A percentile compares a stretch with the other conserved stretches of the same genome.
These are phyloP conservation scores for Suhomyces canberraensis DNA, from an alignment of 805 yeast genomes.

Conservation along the genomic window DNA sequence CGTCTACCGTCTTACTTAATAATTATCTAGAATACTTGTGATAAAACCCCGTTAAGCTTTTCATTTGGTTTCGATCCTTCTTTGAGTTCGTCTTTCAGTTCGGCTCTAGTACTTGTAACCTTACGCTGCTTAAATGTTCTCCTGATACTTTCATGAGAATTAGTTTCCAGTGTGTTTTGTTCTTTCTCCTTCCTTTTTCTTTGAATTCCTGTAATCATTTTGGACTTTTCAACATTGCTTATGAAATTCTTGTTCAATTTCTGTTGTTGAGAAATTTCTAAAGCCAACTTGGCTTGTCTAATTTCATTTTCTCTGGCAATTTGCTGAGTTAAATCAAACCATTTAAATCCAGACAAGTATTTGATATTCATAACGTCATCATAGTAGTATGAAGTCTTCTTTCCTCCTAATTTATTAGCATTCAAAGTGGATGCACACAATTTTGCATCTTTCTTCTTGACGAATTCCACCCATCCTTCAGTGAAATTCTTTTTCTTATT, in stretches of 20 bases:
- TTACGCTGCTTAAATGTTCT: conserved; percentile 70
- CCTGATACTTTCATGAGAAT: conserved; percentile 32
- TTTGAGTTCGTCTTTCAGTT: conserved; percentile 50
- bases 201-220: conserved; percentile 69
- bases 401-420: conserved; percentile 89
- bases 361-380: conserved; percentile 92
- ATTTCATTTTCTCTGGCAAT: conserved; percentile 86
- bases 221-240: conserved; percentile 79
- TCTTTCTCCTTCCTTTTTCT: conserved; percentile 40
- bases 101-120: conserved; percentile 64
- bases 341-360: conserved; percentile 87
- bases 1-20: too few relatives aligned
- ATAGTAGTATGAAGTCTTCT: conserved; percentile 83
- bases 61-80: conserved; percentile 35
- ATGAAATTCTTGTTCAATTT: conserved; percentile 82
- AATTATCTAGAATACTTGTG: conserved; percentile 43
- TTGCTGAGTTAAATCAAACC: conserved; percentile 93
- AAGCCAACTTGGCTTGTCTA: conserved; percentile 80
- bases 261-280: conserved; percentile 86
- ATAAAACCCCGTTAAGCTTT: conserved; percentile 47
- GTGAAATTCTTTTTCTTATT: conserved; percentile 83
- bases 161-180: conserved; percentile 13
- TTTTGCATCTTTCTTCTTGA: conserved; percentile 81
- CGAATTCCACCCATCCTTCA: conserved; percentile 97
- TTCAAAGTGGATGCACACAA: conserved; percentile 81